Evolutionary conservation across 768 basidiomycete species (phyloP), one percentile per base, ranked within the genome.

Genomic region (Xerocomellus dryophilus): DNA sequence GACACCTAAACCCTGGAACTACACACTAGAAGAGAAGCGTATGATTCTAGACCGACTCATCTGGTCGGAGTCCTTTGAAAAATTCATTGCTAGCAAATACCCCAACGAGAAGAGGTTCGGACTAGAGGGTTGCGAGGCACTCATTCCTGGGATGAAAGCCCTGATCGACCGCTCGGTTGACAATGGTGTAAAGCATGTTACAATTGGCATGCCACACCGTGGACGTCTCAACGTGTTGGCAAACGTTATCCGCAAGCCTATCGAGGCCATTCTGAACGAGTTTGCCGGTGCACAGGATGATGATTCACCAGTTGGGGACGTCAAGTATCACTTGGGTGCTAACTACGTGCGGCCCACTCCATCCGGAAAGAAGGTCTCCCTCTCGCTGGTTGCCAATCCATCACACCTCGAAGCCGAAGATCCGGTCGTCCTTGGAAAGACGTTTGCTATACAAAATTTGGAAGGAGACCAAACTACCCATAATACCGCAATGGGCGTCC

Each of bases 101-200:
- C 97, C 97, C 62, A 99, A 98, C 75, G 97, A 99, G 79, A 99
- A 99, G 75, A 89, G 97, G 43, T 99, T 99, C 73, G 97, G 97
- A 72, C 82, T 99, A 40, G 97, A 99, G 73, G 97, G 97, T 51
- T 97, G 94, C 73, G 97, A 99, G 74, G 83, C 93, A 27, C 86
- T 99, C 61, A 89, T 98, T 63, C 97, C 97, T 27, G 97, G 97
- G 49, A 99, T 99, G 97, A 99, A 99, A 76, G 97, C 96, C 1
- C 85, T 99, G 67, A 97, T 99, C 58, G 97, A 99, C 71, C 88
- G 94, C 58, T 97, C 95, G 18, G 97, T 99, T 61, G 97, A 99
- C 62, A 80, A 89, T 59, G 97, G 97, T 47, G 87, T 97, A 63
- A 96, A 96, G 74, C 84, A 93, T 66, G 87, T 98, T 71, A 96